Base-by-base conservation (phyloP, 2,329 filamentous ascomycete genomes). In the Aspergillus calidoustus region DNA sequence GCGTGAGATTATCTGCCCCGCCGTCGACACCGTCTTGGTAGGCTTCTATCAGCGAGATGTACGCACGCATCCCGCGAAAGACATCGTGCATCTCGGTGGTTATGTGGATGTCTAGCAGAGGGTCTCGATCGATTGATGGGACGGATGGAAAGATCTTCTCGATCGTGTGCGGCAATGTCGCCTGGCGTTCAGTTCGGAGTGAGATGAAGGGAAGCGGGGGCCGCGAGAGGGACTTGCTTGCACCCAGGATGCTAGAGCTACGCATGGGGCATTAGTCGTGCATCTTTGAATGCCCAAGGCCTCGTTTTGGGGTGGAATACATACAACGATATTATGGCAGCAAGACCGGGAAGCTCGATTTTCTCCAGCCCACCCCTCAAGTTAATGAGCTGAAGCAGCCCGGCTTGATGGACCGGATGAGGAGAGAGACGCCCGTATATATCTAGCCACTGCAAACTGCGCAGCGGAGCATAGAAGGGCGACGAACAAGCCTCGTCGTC, bases 381-480 rank as follows among this genome's bases (percentile, higher is more conserved):
- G 15, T 34, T 8, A 0, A 56, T 19, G 17, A 56, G 15, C 15
- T 48, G 43, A n/a, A 34, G 6, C 4, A 56, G 28, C 7, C 54
- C 54, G 3, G 54, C 54, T 17, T 22, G 25, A n/a, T 56, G 54
- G 3, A 56, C 28, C 2, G 43, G 25, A 38, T 56, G 47, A 7
- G 54, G 23, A 8, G 25, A 56, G 2, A 48, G 15, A 17, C 13
- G 7, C 2, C 54, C 54, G 31, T 56, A 56, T 6, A 56, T 23
- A 48, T 56, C 54, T 13, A 56, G 54, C 54, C 54, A 56, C 44
- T 56, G 54, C n/a, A 56, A 15, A 28, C 54, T 56, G 15, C 28
- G 23, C 38, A 56, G 25, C 1, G 54, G 54, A 7, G 54, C 13
- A 3, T 56, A 23, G 25, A 56, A 56, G 1, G 54, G 44, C 2